Conservation (phyloP, 2,329 filamentous ascomycete genomes). For the Graphilbum fragrans region DNA sequence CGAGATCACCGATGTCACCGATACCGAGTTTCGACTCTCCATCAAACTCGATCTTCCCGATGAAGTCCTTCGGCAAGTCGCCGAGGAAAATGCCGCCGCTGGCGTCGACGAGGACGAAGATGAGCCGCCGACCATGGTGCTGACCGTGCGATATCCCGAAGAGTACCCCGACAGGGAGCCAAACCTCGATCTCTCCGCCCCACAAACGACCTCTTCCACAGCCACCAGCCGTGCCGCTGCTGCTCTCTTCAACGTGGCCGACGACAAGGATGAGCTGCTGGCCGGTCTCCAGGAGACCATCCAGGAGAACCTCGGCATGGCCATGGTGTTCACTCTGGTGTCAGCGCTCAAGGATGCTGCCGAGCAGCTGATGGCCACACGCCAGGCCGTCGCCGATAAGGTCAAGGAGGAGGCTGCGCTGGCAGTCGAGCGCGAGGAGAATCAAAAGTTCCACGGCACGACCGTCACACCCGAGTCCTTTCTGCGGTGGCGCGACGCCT, state of each 20-base stretch:
- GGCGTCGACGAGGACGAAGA: slow-evolving; percentile 34
- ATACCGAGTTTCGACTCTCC: slow-evolving; percentile 76
- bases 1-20: slow-evolving; percentile 93
- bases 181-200: slow-evolving; percentile 63
- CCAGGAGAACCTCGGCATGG: slow-evolving; percentile 90
- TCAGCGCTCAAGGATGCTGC: slow-evolving; percentile 79
- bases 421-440: slow-evolving; percentile 76
- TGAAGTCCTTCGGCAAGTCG: slow-evolving; percentile 20
- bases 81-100: not conserved
- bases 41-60: slow-evolving; percentile 70
- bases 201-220: slow-evolving; percentile 38
- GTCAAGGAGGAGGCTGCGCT: slow-evolving; percentile 40
- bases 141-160: slow-evolving; percentile 82
- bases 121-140: slow-evolving; percentile 59
- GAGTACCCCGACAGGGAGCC: slow-evolving; percentile 84
- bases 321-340: slow-evolving; percentile 90
- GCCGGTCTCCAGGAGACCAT: slow-evolving; percentile 61
- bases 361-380: slow-evolving; percentile 69
- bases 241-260: slow-evolving; percentile 63
- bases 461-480: slow-evolving; percentile 82
- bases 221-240: slow-evolving; percentile 49
- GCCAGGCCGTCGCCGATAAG: slow-evolving; percentile 52
- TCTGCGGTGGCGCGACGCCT: slow-evolving; percentile 66
- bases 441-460: slow-evolving; percentile 89
- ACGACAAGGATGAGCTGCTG: slow-evolving; percentile 67